These are phyloP conservation scores for Ophiostoma triangulosporum DNA, from an alignment of 2,329 filamentous ascomycete species.

Conservation along the genomic window DNA sequence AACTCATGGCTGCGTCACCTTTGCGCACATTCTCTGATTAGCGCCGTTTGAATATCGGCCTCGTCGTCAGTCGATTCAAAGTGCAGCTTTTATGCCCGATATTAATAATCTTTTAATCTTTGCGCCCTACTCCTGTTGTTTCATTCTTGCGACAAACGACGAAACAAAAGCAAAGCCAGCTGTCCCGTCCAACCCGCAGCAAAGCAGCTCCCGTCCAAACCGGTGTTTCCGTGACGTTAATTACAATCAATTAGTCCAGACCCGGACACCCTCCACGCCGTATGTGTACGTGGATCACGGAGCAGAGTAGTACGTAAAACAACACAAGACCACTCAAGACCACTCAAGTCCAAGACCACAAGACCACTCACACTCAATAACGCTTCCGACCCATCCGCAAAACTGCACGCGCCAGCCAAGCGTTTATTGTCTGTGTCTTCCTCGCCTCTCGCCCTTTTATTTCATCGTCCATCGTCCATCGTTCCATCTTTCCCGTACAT, in stretches of 20 bases:
- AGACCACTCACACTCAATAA: too few species aligned
- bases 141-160: not conserved
- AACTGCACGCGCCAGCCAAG: not conserved
- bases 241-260: too few species aligned
- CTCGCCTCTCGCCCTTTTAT: not conserved
- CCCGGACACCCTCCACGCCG: not conserved
- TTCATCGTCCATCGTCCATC: not conserved
- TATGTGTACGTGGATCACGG: too few species aligned
- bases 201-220: not conserved
- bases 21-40: conserved; percentile 3
- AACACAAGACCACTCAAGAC: too few species aligned
- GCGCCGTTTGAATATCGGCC: not conserved
- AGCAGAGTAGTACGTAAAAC: too few species aligned
- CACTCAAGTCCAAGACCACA: too few species aligned
- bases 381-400: conserved; percentile 1
- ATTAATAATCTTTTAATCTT: not conserved
- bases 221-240: too few species aligned
- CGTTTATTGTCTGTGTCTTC: not conserved
- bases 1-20: conserved; percentile 1
- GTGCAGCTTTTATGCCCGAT: too few species aligned
- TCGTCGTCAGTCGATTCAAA: not conserved
- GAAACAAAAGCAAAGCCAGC: not conserved
- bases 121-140: not conserved
- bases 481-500: not conserved
- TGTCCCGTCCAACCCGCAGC: not conserved